Evolutionary conservation across 768 basidiomycete genomes (phyloP), one percentile per base, ranked within the genome.

Genomic region (Leccinellum rugosiceps): DNA sequence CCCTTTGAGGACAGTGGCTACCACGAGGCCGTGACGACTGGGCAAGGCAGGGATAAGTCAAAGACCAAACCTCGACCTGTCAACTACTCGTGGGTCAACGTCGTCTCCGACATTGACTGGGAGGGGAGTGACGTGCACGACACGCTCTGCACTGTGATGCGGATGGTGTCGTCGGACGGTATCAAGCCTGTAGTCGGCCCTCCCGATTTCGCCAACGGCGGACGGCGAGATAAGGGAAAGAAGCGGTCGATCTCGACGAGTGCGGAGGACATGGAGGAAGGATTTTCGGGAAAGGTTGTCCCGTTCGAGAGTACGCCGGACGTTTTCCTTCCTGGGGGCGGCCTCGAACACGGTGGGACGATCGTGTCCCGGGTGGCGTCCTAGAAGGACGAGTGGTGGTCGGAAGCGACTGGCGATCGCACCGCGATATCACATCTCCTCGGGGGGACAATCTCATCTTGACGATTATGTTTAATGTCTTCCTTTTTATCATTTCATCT

Each of bases 11-110:
- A 68, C 30, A 64, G 60, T 10, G 63, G 64, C 14, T 71, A 64
- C 15, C 68, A 64, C 41, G 66, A 70, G 43, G 50, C 63, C 2
- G 34, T 63, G 58, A 53, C 61, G 6, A 61, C 43, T 45, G 53
- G 60, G 44, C 50, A 61, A 19, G 68, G 59, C 67, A 72, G 62
- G 46, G 62, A 72, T 19, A 69, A 68, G 32, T 41, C 38, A 41
- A 75, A 50, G 76, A 77, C 61, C 52, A 63, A 73, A 68, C 66
- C 70, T 43, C 74, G 76, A n/a, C 66, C 71, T 56, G 84, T 90
- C 28, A 85, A 84, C 48, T 93, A 93, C 70, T 83, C 86, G 19
- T 94, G 91, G 90, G 83, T 93, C n/a, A 86, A 83, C 66, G 75
- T 85, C 38, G 83, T 84, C 34, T 87, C 88, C 58, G 92, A 92